Conservation (phyloP, 2,329 filamentous ascomycete genomes). For the Hypoxylon sp. region DNA sequence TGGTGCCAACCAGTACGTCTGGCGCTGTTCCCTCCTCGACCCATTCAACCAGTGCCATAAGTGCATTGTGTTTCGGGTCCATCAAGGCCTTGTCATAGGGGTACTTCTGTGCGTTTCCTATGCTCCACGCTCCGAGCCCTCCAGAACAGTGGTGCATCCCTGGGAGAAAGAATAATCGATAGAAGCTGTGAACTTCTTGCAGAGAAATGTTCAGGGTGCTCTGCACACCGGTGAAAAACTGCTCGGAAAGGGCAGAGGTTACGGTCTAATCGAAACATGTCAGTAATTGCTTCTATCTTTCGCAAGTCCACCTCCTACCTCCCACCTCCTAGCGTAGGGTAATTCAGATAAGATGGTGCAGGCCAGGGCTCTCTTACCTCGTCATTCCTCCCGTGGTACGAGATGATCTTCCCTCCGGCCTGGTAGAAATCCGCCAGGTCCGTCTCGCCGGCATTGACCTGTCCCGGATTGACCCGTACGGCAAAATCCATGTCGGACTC, state of each 20-base stretch:
- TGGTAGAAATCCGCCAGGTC: conserved; percentile 24
- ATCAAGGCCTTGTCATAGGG: conserved; percentile 22
- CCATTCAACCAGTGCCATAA: conserved; percentile 25
- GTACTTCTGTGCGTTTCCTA: conserved; percentile 26
- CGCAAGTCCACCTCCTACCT: no score
- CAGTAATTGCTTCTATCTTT: neutral
- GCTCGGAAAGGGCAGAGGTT: conserved; percentile 19
- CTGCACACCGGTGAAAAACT: conserved; percentile 25
- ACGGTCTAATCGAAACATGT: conserved; percentile 20
- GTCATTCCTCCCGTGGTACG: conserved; percentile 33
- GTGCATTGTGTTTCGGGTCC: conserved; percentile 25
- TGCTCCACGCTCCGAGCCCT: conserved; percentile 21
- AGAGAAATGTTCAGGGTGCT: conserved; percentile 16
- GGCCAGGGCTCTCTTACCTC: conserved; percentile 11
- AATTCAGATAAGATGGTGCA: neutral
- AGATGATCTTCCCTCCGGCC: conserved; percentile 27
- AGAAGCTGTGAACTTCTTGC: conserved; percentile 41
- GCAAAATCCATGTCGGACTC: conserved; percentile 30
- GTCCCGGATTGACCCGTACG: conserved; percentile 23
- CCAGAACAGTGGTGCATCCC: conserved; percentile 33
- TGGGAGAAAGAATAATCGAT: conserved; percentile 37
- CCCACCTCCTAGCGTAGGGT: no score
- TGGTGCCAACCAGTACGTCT: conserved; percentile 21
- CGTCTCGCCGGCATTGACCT: conserved; percentile 24
- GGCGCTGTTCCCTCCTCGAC: conserved; percentile 25